Evolutionary conservation across 208 protist species (phyloP).

Genomic region (Spongospora subterranea): DNA sequence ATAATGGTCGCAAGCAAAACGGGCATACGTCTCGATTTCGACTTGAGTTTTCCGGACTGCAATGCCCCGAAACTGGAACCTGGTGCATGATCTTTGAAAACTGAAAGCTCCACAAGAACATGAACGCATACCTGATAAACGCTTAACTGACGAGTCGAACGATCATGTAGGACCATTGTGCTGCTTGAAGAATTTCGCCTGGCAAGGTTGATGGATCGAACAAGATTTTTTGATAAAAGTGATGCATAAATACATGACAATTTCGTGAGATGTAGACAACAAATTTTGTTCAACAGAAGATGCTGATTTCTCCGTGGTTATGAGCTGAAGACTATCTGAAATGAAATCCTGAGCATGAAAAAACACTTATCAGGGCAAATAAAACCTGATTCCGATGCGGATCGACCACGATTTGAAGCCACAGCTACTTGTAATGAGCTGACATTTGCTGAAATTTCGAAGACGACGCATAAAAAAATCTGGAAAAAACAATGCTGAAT

Average conservation of each 20-base stretch:
- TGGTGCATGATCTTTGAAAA: not conserved
- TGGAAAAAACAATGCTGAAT: too few relatives aligned
- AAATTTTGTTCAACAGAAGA: not conserved
- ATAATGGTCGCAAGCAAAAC: conserved; percentile 9
- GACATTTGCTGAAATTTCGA: too few relatives aligned
- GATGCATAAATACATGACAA: conserved; percentile 24
- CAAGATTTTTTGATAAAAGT: not conserved
- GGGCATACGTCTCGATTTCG: not conserved
- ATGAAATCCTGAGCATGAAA: not conserved
- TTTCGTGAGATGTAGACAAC: conserved; percentile 20
- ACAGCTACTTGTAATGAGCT: not conserved
- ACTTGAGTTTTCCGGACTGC: not conserved
- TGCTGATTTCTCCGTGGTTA: not conserved
- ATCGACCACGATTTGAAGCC: not conserved
- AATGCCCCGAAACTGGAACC: not conserved
- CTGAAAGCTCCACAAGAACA: not conserved
- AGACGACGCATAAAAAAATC: too few relatives aligned
- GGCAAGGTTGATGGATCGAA: not conserved
- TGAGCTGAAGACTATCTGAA: not conserved
- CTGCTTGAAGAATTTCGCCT: conserved; percentile 7
- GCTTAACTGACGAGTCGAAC: not conserved
- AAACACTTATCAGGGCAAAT: not conserved
- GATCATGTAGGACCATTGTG: conserved; percentile 28
- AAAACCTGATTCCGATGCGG: not conserved
- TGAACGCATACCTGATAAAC: not conserved